Percentiles rank a stretch among this genome's conserved stretches.
phyloP scores from a whole-genome alignment of 768 basidiomycete genomes.

The Gymnopilus junonius region DNA sequence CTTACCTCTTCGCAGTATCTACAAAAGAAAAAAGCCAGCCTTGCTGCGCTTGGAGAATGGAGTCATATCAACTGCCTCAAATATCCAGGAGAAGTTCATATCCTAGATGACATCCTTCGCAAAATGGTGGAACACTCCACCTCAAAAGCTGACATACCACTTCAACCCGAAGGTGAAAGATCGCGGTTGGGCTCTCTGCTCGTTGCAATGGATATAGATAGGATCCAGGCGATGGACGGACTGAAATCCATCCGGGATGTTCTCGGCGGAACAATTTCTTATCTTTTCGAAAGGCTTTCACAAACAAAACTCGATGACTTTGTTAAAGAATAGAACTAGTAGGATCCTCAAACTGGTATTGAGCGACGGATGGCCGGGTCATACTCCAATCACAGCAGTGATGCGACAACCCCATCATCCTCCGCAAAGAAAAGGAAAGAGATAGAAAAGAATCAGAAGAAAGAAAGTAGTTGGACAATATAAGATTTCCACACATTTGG shows the following conservation, averaged over 20 bases:
- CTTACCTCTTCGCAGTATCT: constrained; percentile 49
- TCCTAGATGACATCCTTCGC: constrained; percentile 71
- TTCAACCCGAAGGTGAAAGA: neutral
- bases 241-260: constrained; percentile 41
- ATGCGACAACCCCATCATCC: neutral
- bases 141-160: neutral
- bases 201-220: constrained; percentile 47
- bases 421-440: constrained; percentile 2
- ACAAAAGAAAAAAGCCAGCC: constrained; percentile 67
- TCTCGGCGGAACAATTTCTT: constrained; percentile 73
- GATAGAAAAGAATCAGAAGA: constrained; percentile 2
- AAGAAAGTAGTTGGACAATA: neutral
- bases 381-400: neutral
- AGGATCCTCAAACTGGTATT: neutral
- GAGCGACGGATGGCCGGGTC: neutral
- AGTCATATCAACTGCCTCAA: constrained; percentile 79
- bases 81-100: constrained; percentile 43
- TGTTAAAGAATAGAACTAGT: constrained; percentile 10
- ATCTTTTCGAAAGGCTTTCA: constrained; percentile 66
- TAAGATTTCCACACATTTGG: neutral
- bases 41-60: constrained; percentile 82
- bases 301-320: constrained; percentile 14
- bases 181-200: constrained; percentile 15
- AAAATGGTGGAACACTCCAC: constrained; percentile 19
- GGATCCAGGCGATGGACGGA: constrained; percentile 42